Percentiles rank a stretch among this genome's conserved stretches.
phyloP scores from a whole-genome alignment of 352 stramenopile species.

The Phytophthora pluvialis region DNA sequence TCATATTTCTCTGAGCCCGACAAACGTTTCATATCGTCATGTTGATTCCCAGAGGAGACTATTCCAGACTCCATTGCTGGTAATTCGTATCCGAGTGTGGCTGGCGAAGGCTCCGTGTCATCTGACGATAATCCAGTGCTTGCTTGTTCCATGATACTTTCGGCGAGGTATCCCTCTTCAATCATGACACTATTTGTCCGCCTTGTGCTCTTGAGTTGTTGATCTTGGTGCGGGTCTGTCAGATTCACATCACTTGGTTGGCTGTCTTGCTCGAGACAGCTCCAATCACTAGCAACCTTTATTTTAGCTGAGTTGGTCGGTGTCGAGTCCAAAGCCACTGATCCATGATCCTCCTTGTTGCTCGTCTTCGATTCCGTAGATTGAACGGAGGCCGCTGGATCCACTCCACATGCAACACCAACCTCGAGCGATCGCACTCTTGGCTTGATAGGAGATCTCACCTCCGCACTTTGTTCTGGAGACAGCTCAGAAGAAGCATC shows the following conservation, averaged over 20 bases:
- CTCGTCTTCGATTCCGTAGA: not conserved
- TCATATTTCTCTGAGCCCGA: not conserved
- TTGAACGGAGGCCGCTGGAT: not conserved
- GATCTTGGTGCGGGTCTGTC: not conserved
- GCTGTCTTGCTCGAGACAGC: not conserved
- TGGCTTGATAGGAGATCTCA: not conserved
- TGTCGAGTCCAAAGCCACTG: not conserved
- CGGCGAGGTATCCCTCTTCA: conserved; percentile 20
- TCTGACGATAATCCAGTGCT: not conserved
- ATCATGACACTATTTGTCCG: not conserved
- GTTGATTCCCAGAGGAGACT: not conserved
- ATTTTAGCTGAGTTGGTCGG: no score
- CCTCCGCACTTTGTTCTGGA: not conserved
- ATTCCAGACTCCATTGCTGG: not conserved
- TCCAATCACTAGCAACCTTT: not conserved
- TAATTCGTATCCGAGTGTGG: not conserved
- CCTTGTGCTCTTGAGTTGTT: not conserved
- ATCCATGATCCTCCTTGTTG: not conserved
- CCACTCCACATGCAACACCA: not conserved
- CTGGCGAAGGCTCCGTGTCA: conserved; percentile 1
- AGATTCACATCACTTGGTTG: not conserved
- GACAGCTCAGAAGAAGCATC: not conserved
- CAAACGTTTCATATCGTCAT: not conserved
- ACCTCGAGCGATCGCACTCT: not conserved
- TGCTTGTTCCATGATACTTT: conserved; percentile 13